Percentiles rank a stretch among this genome's conserved stretches.
phyloP scores from a whole-genome alignment of 768 basidiomycete genomes.

The Termitomyces sp. region DNA sequence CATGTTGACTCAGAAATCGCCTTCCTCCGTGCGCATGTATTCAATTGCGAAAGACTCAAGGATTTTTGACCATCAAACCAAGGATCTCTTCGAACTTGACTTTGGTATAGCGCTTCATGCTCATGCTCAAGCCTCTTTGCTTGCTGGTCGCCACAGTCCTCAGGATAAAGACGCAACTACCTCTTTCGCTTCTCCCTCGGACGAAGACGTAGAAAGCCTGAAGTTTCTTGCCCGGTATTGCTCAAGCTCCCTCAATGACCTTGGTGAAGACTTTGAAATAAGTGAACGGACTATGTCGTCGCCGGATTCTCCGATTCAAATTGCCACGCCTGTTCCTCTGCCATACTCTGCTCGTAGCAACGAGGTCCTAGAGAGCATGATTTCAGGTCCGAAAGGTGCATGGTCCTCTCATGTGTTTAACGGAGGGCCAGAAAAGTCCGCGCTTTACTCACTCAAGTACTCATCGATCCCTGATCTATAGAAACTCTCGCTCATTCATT shows the following conservation, averaged over 20 bases:
- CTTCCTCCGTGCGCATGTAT: neutral
- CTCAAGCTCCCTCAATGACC: neutral
- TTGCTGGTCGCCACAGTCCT: neutral
- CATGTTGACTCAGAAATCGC: neutral
- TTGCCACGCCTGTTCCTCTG: slow-evolving; percentile 29
- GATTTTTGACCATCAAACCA: neutral
- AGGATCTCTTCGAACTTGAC: neutral
- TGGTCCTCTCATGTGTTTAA: neutral
- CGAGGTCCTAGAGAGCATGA: slow-evolving; percentile 27
- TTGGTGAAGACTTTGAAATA: neutral
- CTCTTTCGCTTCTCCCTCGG: neutral
- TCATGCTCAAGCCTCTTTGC: neutral
- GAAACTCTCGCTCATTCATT: slow-evolving; percentile 7
- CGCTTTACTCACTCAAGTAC: neutral
- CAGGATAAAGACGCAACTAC: neutral
- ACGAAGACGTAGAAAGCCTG: slow-evolving; percentile 4
- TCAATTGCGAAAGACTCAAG: neutral
- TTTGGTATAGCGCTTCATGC: neutral
- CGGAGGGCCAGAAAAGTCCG: neutral
- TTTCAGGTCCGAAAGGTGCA: slow-evolving; percentile 23
- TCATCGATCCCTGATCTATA: neutral
- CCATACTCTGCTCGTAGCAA: slow-evolving; percentile 27
- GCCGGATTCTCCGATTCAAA: slow-evolving; percentile 11
- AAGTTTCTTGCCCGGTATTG: slow-evolving; percentile 3
- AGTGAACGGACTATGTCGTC: neutral